These are phyloP conservation scores for Dianthus caryophyllus DNA, from an alignment of 148 eudicot species.

Conservation along the genomic window DNA sequence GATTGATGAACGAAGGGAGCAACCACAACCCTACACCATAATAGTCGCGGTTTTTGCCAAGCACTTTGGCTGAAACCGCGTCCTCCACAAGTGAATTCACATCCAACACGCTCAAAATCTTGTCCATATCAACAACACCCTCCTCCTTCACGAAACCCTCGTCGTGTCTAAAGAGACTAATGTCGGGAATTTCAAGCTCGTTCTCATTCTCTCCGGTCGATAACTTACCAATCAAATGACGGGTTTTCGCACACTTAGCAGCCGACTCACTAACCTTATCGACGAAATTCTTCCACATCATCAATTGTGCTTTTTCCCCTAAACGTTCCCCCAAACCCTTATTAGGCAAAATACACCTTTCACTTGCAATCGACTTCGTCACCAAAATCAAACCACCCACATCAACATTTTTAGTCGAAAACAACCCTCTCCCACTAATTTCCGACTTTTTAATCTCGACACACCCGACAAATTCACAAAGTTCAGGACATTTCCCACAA, in stretches of 20 bases:
- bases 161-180: constrained; percentile 54
- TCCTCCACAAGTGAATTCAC: constrained; percentile 79
- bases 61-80: constrained; percentile 53
- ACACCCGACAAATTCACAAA: constrained; percentile 71
- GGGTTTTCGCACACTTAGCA: constrained; percentile 40
- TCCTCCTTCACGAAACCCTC: constrained; percentile 26
- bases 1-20: constrained; percentile 72
- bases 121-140: constrained; percentile 29
- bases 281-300: constrained; percentile 80
- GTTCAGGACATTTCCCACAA: constrained; percentile 52
- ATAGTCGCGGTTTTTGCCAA: constrained; percentile 61
- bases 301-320: constrained; percentile 51
- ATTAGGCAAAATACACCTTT: constrained; percentile 63
- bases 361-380: constrained; percentile 73
- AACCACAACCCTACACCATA: constrained; percentile 86
- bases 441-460: constrained; percentile 72
- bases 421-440: constrained; percentile 78
- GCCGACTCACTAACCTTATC: constrained; percentile 53
- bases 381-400: constrained; percentile 58
- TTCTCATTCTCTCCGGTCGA: constrained; percentile 66
- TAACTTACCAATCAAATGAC: constrained; percentile 44
- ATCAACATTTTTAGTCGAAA: constrained; percentile 67
- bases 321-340: constrained; percentile 30
- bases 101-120: constrained; percentile 60
- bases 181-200: constrained; percentile 48